Evolutionary conservation across 2,329 filamentous ascomycete genomes (phyloP), one percentile per base, ranked within the genome.

Genomic region (Calonectria fujianensis): DNA sequence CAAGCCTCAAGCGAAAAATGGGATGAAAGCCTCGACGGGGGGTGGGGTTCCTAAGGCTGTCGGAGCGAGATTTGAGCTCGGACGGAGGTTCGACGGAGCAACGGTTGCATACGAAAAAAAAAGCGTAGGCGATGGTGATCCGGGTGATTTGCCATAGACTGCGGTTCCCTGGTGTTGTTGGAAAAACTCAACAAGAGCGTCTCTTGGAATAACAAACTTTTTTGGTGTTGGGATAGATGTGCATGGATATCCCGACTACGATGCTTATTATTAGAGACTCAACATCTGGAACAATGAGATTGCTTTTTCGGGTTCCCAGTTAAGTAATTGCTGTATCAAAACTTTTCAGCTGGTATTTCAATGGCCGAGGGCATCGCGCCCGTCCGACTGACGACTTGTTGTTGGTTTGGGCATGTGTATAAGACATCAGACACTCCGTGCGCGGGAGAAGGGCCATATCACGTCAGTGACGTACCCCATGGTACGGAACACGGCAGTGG

Each of bases 191-290:
- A 13, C 10, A 9, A n/a, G 5, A 32, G 8, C 13, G 29, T 35
- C 29, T 48, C 31, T 32, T 2, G 8, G 29, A 35, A 35, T 11
- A 8, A 29, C 20, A 29, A 18, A 45, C 18, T 20, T 20, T 29
- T 65, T 64, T 48, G n/a, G 18, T 41, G 31, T 39, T 65, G 39
- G 41, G 61, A 50, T 48, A 31, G 50, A 32, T 35, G 11, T n/a
- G 35, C 65, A 65, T 73, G 54, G 48, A 69, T 50, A 54, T 65
- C 64, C 65, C 65, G 45, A 57, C 69, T 16, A 24, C 27, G 35
- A 37, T 2, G 27, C 20, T 48, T 35, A 39, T 65, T 51, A 31
- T 65, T 63, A 35, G 37, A 39, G 68, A 31, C 29, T 65, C 41
- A 27, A 27, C 35, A 41, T 63, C 35, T 63, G 57, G 57, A 63